These are phyloP conservation scores for Solidago caesia DNA, from an alignment of 129 eudicot genomes.

Conservation along the genomic window DNA sequence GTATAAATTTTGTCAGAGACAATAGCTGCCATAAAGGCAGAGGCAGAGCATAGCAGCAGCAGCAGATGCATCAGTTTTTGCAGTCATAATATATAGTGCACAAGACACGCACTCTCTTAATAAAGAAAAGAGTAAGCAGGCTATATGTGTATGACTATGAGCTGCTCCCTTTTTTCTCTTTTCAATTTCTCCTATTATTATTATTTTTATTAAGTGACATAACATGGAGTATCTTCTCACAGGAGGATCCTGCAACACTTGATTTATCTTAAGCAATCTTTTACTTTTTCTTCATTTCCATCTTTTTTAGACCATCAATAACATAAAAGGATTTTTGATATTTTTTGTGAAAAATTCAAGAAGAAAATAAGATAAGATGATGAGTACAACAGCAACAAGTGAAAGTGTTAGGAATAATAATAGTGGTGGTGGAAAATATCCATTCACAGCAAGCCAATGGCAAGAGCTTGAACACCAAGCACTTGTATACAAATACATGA, in stretches of 20 bases:
- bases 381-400: constrained; percentile 29
- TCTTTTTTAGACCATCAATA: not conserved
- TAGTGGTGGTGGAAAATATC: constrained; percentile 40
- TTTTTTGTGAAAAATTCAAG: not conserved
- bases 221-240: not conserved
- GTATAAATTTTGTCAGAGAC: constrained; percentile 65
- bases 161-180: not conserved
- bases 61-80: constrained; percentile 51
- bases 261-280: not conserved
- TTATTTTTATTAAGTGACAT: too few relatives aligned
- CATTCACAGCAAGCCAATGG: constrained; percentile 86
- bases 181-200: not conserved
- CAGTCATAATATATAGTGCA: constrained; percentile 64
- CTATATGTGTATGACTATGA: too few relatives aligned
- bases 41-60: constrained; percentile 9
- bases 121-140: too few relatives aligned
- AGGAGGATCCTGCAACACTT: not conserved
- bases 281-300: not conserved
- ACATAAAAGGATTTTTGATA: not conserved
- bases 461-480: constrained; percentile 96
- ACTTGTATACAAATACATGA: constrained; percentile 84
- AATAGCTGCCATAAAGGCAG: constrained; percentile 66
- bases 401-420: constrained; percentile 13
- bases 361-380: constrained; percentile 35
- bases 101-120: constrained; percentile 28